A percentile compares a stretch with the other conserved stretches of the same genome.
phyloP scores from a whole-genome alignment of 2,329 filamentous ascomycete species.

The Cladosporium austrohemisphaericum region DNA sequence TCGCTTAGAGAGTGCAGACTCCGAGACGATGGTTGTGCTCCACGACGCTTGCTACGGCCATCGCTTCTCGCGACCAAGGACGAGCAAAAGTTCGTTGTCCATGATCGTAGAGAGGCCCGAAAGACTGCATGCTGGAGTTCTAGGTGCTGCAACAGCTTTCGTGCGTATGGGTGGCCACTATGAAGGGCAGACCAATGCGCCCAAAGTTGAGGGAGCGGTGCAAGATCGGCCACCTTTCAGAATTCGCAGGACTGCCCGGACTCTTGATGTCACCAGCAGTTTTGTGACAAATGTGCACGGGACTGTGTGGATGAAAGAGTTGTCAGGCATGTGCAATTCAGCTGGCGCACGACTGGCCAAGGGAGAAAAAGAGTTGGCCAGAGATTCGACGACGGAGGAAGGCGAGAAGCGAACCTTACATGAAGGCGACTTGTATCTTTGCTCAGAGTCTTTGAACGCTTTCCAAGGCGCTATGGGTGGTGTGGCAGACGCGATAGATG shows the following conservation, averaged over 20 bases:
- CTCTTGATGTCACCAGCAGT: conserved; percentile 66
- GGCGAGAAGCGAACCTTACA: conserved; percentile 65
- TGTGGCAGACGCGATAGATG: conserved; percentile 87
- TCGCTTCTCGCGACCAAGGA: conserved; percentile 78
- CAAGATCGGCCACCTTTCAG: conserved; percentile 65
- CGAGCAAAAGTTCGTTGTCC: conserved; percentile 65
- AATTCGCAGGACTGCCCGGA: conserved; percentile 75
- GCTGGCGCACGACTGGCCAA: conserved; percentile 74
- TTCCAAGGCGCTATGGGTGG: conserved; percentile 90
- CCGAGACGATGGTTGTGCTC: conserved; percentile 74
- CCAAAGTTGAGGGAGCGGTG: conserved; percentile 49
- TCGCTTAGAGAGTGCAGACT: conserved; percentile 49
- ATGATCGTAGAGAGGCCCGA: conserved; percentile 93
- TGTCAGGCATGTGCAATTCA: conserved; percentile 76
- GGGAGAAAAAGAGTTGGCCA: conserved; percentile 72
- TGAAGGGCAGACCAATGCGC: conserved; percentile 63
- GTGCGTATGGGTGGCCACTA: conserved; percentile 83
- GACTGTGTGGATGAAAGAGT: conserved; percentile 85
- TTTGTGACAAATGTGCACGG: conserved; percentile 91
- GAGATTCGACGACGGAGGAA: conserved; percentile 37
- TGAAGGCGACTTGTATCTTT: conserved; percentile 87
- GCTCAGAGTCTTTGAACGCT: conserved; percentile 76
- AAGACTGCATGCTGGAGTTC: conserved; percentile 74
- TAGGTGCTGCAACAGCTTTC: conserved; percentile 84
- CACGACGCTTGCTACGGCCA: conserved; percentile 96